Base-by-base conservation (phyloP, 1,284 basidiomycete species). In the Pterula multifida region DNA sequence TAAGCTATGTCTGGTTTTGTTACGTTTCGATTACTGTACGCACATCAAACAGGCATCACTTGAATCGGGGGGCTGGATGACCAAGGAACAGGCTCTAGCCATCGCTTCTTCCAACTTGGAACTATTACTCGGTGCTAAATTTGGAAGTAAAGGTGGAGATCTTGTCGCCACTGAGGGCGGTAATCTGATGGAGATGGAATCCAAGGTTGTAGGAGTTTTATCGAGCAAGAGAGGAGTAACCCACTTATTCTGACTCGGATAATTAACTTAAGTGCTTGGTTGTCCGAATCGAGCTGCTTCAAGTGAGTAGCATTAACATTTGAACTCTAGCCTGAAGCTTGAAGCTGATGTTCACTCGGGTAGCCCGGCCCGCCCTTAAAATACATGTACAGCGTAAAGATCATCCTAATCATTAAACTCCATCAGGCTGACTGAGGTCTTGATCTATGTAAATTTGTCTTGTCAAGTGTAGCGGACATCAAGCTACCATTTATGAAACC, bases 61-160 rank as follows among this genome's bases (percentile, higher is more conserved):
- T 12, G 69, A 70, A 55, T 62, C 67, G 11, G 57, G 65, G 48
- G 76, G 72, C 1, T 56, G 62, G 1, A 64, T 88, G 22, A 67
- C 68, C 35, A 72, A 73, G 55, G 61, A 68, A 3, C 64, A 78
- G 6, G 79, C 81, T 0, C 61, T 88, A 45, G 74, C 74, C 2
- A 65, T 86, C 26, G 79, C 76, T 11, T 77, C 78, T 12, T 67
- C 70, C 24, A 85, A 81, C 57, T 63, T 89, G 2, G 80, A 83
- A 53, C 68, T 68, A 25, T 64, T 89, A 23, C 63, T 78, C 3
- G 73, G 71, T 3, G 61, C 85, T 2, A 19, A n/a, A 6, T 17
- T 11, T 17, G 39, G 9, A n/a, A 66, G 70, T 22, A 42, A 63
- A 0, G 52, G 61, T 17, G 46, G 32, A 13, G 80, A 86, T 56